Base-by-base conservation (phyloP, 1,284 basidiomycete genomes). In the Tylopilus sp. region DNA sequence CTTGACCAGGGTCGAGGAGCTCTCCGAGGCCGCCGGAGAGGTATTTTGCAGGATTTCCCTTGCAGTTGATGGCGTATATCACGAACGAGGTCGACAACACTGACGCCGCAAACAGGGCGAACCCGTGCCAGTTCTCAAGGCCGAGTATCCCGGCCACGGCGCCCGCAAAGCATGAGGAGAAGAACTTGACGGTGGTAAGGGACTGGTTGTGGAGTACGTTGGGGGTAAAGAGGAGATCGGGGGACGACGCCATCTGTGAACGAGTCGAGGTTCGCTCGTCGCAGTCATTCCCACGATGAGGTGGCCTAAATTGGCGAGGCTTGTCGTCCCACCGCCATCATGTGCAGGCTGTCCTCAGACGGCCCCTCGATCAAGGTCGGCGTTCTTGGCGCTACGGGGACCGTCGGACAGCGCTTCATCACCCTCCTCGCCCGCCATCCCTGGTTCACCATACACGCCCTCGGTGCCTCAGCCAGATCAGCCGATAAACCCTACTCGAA, bases 351-450 rank as follows among this genome's bases (percentile, higher is more conserved):
- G 26, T 18, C 39, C 2, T 14, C 55, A 28, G 63, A 67, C 14
- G 50, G 52, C 1, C 59, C 51, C 2, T 5, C 62, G 18, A 69
- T 93, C 73, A 88, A 89, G 59, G 94, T 99, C 57, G 95, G 92
- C 57, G 77, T 99, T 52, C 81, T 99, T 17, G 95, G 95, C 43
- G 96, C 96, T 6, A 99, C 96, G 0, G 96, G 94, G 43, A 95
- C 91, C 44, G 94, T 97, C 50, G 94, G 94, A 20, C 94, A 97
- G 71, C 82, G 91, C 52, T 99, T 99, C 72, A 92, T 99, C 69
- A 79, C 86, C 51, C 84, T 97, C 50, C 86, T 99, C 43, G 77
- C 89, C 7, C 68, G 75, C 11, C 96, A 99, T 68, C 94, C 95
- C 0, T 95, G 90, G 80, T 98, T 99, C 71, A 74, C 78, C 55